Percentiles rank a stretch among this genome's conserved stretches.
These are phyloP conservation scores for Piper betle DNA, from an alignment of 164 flowering plant genomes.

Conservation along the genomic window DNA sequence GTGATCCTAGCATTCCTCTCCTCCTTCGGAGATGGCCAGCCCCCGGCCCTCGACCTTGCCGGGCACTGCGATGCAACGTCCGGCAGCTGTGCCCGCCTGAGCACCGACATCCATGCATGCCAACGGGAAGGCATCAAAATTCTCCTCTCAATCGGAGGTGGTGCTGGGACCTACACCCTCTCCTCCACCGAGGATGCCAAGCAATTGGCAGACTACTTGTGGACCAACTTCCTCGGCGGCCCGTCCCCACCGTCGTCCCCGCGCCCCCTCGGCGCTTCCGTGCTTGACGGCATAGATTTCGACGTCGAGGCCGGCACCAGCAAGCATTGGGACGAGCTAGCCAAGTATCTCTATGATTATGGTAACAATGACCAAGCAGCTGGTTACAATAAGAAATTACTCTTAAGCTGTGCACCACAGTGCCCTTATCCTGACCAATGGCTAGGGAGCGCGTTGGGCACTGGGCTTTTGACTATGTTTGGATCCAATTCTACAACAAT, in stretches of 20 bases:
- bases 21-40: constrained; percentile 10
- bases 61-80: constrained; percentile 11
- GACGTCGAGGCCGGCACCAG: constrained; percentile 6
- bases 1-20: constrained; percentile 15
- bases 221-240: constrained; percentile 28
- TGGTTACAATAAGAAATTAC: constrained; percentile 12
- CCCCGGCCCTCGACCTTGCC: constrained; percentile 10
- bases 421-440: constrained; percentile 17
- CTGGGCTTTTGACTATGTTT: constrained; percentile 25
- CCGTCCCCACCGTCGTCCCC: constrained; percentile 1
- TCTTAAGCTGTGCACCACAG: constrained; percentile 19
- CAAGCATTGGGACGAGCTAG: constrained; percentile 13
- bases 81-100: constrained; percentile 4
- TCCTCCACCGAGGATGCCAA: constrained; percentile 16
- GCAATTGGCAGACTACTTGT: constrained; percentile 12
- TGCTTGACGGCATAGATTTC: constrained; percentile 23
- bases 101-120: constrained; percentile 8
- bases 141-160: constrained; percentile 21
- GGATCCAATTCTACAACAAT: constrained; percentile 25
- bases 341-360: constrained; percentile 4
- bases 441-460: constrained; percentile 9
- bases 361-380: constrained; percentile 3
- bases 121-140: constrained; percentile 10
- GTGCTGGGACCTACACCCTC: constrained; percentile 10
- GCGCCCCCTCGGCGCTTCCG: constrained; percentile 17